These are phyloP conservation scores for Puccinia polysora DNA, from an alignment of 1,284 basidiomycete species.

Conservation along the genomic window DNA sequence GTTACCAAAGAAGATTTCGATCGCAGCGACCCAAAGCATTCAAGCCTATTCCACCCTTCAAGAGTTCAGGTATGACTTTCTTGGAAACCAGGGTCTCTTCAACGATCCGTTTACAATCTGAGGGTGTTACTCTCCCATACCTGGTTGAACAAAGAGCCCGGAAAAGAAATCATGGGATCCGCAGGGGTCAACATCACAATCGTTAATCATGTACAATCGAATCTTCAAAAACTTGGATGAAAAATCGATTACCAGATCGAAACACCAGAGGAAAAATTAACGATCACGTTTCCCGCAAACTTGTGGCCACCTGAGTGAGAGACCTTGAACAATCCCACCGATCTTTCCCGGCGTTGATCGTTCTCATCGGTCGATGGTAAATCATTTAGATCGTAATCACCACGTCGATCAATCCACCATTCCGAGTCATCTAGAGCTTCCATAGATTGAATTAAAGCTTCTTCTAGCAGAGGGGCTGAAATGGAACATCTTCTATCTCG, in stretches of 20 bases:
- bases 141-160: no score
- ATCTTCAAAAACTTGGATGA: no score
- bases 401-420: constrained; percentile 44
- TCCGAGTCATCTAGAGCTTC: constrained; percentile 36
- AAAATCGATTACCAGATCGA: constrained; percentile 45
- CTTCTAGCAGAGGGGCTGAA: constrained; percentile 39
- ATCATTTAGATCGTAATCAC: constrained; percentile 19
- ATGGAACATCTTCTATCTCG: constrained; percentile 44
- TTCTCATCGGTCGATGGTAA: no score
- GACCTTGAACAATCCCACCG: constrained; percentile 12
- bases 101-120: constrained; percentile 20
- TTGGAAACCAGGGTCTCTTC: constrained; percentile 6
- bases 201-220: no score
- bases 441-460: constrained; percentile 17
- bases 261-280: constrained; percentile 44
- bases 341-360: no score
- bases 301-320: constrained; percentile 45
- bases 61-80: constrained; percentile 15
- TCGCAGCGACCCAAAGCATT: no score
- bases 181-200: no score
- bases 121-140: constrained; percentile 9
- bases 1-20: no score
- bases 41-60: constrained; percentile 15
- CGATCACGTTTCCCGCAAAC: constrained; percentile 44
- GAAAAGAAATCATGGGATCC: no score